These are phyloP conservation scores for Lentinula edodes DNA, from an alignment of 768 basidiomycete genomes.

Conservation along the genomic window DNA sequence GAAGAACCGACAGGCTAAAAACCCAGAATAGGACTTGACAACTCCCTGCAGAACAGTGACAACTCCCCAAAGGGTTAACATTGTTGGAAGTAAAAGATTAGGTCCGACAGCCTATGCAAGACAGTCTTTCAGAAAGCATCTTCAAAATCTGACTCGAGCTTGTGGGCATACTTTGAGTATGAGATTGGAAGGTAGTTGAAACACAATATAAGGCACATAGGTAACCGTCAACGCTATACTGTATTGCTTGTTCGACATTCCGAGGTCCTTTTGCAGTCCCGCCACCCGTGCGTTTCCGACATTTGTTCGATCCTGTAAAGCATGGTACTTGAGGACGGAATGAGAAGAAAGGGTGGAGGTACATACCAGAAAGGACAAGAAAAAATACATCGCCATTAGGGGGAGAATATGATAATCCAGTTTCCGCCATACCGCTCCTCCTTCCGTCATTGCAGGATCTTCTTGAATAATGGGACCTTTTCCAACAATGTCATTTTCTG, in stretches of 20 bases:
- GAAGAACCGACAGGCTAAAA: constrained; percentile 37
- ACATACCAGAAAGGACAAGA: constrained; percentile 1
- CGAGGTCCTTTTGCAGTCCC: constrained; percentile 15
- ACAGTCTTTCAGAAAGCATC: no score
- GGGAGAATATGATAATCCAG: background rate
- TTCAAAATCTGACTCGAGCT: no score
- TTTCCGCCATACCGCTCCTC: background rate
- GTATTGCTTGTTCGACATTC: constrained; percentile 14
- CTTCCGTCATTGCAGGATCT: background rate
- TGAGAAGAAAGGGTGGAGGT: background rate
- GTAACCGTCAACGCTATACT: constrained; percentile 16
- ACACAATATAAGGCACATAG: constrained; percentile 9
- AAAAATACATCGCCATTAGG: background rate
- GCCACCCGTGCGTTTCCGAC: constrained; percentile 17
- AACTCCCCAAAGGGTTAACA: constrained; percentile 42
- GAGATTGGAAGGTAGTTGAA: constrained; percentile 38
- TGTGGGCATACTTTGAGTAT: constrained; percentile 22
- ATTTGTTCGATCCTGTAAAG: constrained; percentile 14
- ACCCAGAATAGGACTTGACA: constrained; percentile 28
- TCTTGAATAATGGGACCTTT: background rate
- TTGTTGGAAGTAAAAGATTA: constrained; percentile 36
- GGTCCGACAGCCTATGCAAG: constrained; percentile 29
- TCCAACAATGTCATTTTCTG: no score
- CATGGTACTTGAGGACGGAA: background rate
- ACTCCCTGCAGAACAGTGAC: constrained; percentile 37